phyloP scores from a whole-genome alignment of 2,329 filamentous ascomycete species.

The Ophiostoma ips region DNA sequence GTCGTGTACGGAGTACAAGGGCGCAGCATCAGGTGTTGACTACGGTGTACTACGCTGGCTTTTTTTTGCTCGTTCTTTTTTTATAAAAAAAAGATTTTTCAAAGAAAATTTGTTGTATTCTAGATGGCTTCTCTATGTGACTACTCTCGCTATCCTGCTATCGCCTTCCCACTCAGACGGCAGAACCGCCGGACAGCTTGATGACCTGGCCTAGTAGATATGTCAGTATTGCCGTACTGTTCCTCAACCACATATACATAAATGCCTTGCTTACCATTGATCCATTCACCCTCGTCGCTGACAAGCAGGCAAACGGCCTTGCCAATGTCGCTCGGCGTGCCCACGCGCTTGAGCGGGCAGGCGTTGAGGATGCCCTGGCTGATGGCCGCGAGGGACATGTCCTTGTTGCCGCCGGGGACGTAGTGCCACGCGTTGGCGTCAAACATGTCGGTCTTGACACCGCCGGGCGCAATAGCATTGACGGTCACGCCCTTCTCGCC shows the following conservation, averaged over 20 bases:
- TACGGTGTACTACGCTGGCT: too few relatives aligned
- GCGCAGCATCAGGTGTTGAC: too few relatives aligned
- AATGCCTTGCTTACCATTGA: conserved; percentile 39
- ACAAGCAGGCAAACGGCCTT: conserved; percentile 42
- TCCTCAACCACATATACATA: too few relatives aligned
- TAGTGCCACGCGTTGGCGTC: conserved; percentile 55
- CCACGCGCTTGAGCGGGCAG: conserved; percentile 46
- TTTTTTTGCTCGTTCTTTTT: too few relatives aligned
- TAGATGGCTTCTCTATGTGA: too few relatives aligned
- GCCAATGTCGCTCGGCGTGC: conserved; percentile 43
- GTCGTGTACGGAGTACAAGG: too few relatives aligned
- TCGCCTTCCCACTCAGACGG: conserved; percentile 18
- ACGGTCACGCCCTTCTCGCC: conserved; percentile 54
- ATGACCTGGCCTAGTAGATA: conserved; percentile 23
- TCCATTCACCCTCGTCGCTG: conserved; percentile 47
- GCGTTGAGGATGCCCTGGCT: conserved; percentile 39
- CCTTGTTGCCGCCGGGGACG: conserved; percentile 40
- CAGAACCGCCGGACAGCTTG: conserved; percentile 25
- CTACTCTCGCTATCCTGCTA: background rate
- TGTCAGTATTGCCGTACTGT: background rate
- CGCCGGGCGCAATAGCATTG: conserved; percentile 59
- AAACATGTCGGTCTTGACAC: conserved; percentile 69
- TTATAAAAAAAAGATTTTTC: too few relatives aligned
- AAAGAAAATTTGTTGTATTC: too few relatives aligned
- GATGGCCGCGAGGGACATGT: conserved; percentile 37